These are phyloP conservation scores for Auricularia cornea DNA, from an alignment of 768 basidiomycete species.

Conservation along the genomic window DNA sequence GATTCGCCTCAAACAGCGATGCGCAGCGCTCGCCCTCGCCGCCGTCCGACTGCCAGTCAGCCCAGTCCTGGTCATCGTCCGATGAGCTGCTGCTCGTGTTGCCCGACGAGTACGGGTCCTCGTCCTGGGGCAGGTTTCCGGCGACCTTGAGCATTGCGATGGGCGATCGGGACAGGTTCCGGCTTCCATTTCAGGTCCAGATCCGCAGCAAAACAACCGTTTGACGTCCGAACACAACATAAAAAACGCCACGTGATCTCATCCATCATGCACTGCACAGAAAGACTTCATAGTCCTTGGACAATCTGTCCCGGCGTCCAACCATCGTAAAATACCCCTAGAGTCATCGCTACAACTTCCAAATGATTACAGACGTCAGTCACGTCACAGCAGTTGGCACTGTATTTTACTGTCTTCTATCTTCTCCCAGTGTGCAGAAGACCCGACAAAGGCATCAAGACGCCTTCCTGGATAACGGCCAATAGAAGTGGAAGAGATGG, in stretches of 20 bases:
- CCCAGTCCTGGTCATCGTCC: slow-evolving; percentile 11
- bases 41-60: not conserved
- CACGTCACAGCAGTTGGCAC: no score
- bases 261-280: no score
- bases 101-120: not conserved
- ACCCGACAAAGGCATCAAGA: no score
- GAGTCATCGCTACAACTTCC: no score
- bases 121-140: not conserved
- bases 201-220: not conserved
- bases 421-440: no score
- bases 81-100: not conserved
- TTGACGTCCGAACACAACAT: not conserved
- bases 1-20: slow-evolving; percentile 68
- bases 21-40: slow-evolving; percentile 27
- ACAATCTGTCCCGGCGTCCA: no score
- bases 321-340: no score
- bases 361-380: no score
- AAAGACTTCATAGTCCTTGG: no score
- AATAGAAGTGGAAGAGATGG: not conserved
- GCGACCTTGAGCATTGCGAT: not conserved
- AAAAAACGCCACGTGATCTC: no score
- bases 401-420: no score
- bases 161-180: not conserved
- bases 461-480: not conserved
- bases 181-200: not conserved